A percentile compares a stretch with the other conserved stretches of the same genome.
These are phyloP conservation scores for bread wheat (Triticum aestivum) DNA, from an alignment of 176 grass and related monocot genomes.

Conservation along the genomic window IWGSC_CS_RefSeq_v2.1 NC_057812.1:701576982-701577481, in stretches of 20 bases:
- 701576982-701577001: constrained; percentile 54
- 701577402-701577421: rapidly evolving
- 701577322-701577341: not conserved
- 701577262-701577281: not conserved
- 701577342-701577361: not conserved
- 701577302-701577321: not conserved
- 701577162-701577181: not conserved
- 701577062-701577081: constrained; percentile 28
- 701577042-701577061: too few relatives aligned
- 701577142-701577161: not conserved
- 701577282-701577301: not conserved
- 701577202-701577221: constrained; percentile 58
- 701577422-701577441: not conserved
- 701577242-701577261: constrained; percentile 26
- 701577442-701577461: constrained; percentile 20
- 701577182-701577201: constrained; percentile 13
- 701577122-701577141: not conserved
- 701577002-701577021: constrained; percentile 28
- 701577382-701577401: not conserved
- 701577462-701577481: constrained; percentile 40
- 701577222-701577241: constrained; percentile 42
- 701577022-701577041: not conserved
- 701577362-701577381: constrained; percentile 2
- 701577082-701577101: constrained; percentile 39
- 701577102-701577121: not conserved